Conservation (phyloP, 1,284 basidiomycete species). For the Moesziomyces globuligerus region DNA sequence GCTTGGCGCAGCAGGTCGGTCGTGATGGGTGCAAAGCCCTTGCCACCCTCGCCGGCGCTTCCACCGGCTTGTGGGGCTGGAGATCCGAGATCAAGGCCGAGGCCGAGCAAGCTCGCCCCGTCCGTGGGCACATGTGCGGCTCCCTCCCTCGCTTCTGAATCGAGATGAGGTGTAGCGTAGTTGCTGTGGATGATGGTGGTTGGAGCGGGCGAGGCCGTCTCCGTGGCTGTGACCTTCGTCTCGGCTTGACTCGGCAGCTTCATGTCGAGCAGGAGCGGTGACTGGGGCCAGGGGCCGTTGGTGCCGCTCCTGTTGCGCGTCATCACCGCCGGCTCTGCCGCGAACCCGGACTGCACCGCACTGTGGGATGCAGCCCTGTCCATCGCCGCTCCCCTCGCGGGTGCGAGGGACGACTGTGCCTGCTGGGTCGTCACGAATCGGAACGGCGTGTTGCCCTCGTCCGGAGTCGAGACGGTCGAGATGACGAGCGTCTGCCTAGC, state of each 20-base stretch:
- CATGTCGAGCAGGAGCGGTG: slow-evolving; percentile 36
- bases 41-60: neutral
- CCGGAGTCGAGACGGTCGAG: slow-evolving; percentile 33
- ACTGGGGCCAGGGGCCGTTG: slow-evolving; percentile 47
- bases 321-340: slow-evolving; percentile 14
- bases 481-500: slow-evolving; percentile 29
- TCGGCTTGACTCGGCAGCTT: neutral
- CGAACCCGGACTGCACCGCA: slow-evolving; percentile 2
- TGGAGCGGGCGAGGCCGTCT: slow-evolving; percentile 22
- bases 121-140: neutral
- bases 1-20: slow-evolving; percentile 33
- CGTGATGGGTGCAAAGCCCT: slow-evolving; percentile 31
- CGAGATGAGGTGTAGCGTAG: slow-evolving; percentile 20
- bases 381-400: slow-evolving; percentile 7
- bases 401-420: slow-evolving; percentile 10
- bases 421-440: slow-evolving; percentile 19
- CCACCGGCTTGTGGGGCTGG: neutral
- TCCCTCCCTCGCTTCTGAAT: neutral
- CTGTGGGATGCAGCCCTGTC: slow-evolving; percentile 17
- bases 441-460: slow-evolving; percentile 24
- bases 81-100: slow-evolving; percentile 27
- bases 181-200: slow-evolving; percentile 37
- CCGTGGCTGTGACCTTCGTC: slow-evolving; percentile 1
- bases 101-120: slow-evolving; percentile 11
- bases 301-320: slow-evolving; percentile 39